These are phyloP conservation scores for Pisolithus sp. DNA, from an alignment of 768 basidiomycete genomes.

Conservation along the genomic window DNA sequence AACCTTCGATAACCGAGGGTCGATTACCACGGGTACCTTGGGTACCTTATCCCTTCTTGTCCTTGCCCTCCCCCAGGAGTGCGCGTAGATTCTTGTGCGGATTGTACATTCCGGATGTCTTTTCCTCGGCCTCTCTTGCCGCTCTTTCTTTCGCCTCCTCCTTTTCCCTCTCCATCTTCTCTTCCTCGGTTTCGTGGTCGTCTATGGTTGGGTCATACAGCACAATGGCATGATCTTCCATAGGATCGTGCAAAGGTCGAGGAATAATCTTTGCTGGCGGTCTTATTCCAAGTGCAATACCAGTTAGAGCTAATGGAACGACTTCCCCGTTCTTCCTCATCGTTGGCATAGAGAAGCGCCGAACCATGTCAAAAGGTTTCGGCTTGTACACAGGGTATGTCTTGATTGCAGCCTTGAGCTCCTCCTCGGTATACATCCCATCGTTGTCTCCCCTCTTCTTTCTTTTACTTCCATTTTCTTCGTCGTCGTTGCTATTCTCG, in stretches of 20 bases:
- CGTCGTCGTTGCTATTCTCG: slow-evolving; percentile 52
- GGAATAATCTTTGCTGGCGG: slow-evolving; percentile 77
- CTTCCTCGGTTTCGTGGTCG: slow-evolving; percentile 84
- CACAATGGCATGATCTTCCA: slow-evolving; percentile 97
- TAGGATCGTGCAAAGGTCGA: slow-evolving; percentile 92
- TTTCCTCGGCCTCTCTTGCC: slow-evolving; percentile 58
- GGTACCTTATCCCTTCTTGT: slow-evolving; percentile 53
- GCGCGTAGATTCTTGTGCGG: slow-evolving; percentile 89
- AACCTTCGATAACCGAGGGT: slow-evolving; percentile 80
- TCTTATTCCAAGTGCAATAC: slow-evolving; percentile 78
- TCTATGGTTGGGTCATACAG: slow-evolving; percentile 96
- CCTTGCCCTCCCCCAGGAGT: slow-evolving; percentile 65
- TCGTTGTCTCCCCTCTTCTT: slow-evolving; percentile 60
- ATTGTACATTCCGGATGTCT: slow-evolving; percentile 70
- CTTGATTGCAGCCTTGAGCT: slow-evolving; percentile 54
- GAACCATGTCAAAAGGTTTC: slow-evolving; percentile 64
- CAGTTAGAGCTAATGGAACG: slow-evolving; percentile 50
- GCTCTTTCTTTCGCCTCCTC: slow-evolving; percentile 64
- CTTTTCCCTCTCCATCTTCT: slow-evolving; percentile 65
- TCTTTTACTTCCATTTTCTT: slow-evolving; percentile 45
- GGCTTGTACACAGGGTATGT: slow-evolving; percentile 77
- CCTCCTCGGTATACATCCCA: slow-evolving; percentile 57
- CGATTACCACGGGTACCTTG: slow-evolving; percentile 96
- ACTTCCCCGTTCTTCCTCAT: slow-evolving; percentile 66
- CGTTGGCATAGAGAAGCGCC: slow-evolving; percentile 77